These are phyloP conservation scores for Fusarium chaquense DNA, from an alignment of 2,329 filamentous ascomycete species.

Conservation along the genomic window DNA sequence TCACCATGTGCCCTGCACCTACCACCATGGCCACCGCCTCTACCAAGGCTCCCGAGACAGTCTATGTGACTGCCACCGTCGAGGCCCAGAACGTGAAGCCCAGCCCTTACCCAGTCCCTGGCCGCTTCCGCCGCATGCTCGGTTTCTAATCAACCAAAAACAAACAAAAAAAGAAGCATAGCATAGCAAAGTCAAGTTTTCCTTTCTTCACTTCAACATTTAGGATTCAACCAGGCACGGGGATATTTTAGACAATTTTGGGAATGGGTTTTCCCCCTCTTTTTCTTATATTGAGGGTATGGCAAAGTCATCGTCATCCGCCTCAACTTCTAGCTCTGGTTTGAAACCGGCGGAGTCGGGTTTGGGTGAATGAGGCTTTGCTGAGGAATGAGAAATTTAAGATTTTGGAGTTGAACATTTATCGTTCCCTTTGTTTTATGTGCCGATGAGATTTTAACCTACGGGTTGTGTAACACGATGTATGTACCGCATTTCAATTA, in stretches of 20 bases:
- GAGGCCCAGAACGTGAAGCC: constrained; percentile 23
- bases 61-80: constrained; percentile 44
- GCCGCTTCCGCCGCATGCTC: constrained; percentile 41
- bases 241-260: constrained; percentile 16
- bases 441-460: constrained; percentile 38
- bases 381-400: constrained; percentile 28
- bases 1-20: constrained; percentile 34
- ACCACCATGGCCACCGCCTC: constrained; percentile 44
- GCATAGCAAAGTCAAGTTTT: constrained; percentile 2
- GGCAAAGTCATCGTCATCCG: neutral
- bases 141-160: constrained; percentile 31
- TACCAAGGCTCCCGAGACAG: constrained; percentile 40
- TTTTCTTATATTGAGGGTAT: constrained; percentile 18
- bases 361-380: neutral
- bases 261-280: constrained; percentile 16
- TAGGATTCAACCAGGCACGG: neutral
- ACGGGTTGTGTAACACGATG: constrained; percentile 24
- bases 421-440: constrained; percentile 40
- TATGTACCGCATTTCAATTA: constrained; percentile 23
- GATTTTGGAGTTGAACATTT: constrained; percentile 32
- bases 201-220: constrained; percentile 18
- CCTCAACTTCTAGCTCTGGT: constrained; percentile 3
- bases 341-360: constrained; percentile 20
- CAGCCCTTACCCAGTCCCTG: constrained; percentile 19
- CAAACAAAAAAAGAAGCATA: neutral